phyloP scores from a whole-genome alignment of 2,329 filamentous ascomycete genomes.

The Teratosphaeria gauchensis region DNA sequence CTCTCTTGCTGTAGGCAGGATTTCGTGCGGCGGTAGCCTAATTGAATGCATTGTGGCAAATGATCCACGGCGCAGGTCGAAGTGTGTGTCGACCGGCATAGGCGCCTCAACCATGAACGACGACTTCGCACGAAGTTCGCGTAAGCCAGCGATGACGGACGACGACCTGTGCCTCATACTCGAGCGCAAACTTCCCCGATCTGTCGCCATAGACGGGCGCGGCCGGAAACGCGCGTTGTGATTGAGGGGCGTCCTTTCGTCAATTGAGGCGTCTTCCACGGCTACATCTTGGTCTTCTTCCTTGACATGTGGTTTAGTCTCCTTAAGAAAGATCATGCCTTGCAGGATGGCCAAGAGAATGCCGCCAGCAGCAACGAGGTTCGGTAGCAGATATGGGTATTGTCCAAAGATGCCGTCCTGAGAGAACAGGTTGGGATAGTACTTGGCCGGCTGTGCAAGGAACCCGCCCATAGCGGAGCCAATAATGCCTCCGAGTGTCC shows the following conservation, averaged over 20 bases:
- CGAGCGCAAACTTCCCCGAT: constrained; percentile 39
- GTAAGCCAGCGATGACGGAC: constrained; percentile 32
- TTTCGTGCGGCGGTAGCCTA: constrained; percentile 12
- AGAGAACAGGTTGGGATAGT: constrained; percentile 63
- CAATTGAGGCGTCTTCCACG: constrained; percentile 12
- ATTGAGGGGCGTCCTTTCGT: constrained; percentile 33
- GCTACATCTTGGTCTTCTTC: constrained; percentile 24
- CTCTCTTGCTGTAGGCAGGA: constrained; percentile 10
- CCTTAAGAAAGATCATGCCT: constrained; percentile 67
- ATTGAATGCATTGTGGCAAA: constrained; percentile 51
- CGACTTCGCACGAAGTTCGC: background rate
- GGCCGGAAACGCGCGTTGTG: constrained; percentile 29
- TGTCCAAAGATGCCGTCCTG: constrained; percentile 57
- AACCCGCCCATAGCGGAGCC: constrained; percentile 77
- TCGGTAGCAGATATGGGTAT: constrained; percentile 78
- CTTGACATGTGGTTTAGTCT: constrained; percentile 71
- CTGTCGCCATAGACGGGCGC: background rate
- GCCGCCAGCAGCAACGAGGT: constrained; percentile 66
- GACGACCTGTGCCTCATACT: constrained; percentile 16
- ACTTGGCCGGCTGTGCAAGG: constrained; percentile 65
- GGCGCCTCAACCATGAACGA: background rate
- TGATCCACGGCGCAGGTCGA: constrained; percentile 27
- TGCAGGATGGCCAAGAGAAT: constrained; percentile 67
- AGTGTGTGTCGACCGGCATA: background rate
- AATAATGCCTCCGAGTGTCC: constrained; percentile 79